These are phyloP conservation scores for Phytophthora europaea DNA, from an alignment of 352 stramenopile species.

Conservation along the genomic window DNA sequence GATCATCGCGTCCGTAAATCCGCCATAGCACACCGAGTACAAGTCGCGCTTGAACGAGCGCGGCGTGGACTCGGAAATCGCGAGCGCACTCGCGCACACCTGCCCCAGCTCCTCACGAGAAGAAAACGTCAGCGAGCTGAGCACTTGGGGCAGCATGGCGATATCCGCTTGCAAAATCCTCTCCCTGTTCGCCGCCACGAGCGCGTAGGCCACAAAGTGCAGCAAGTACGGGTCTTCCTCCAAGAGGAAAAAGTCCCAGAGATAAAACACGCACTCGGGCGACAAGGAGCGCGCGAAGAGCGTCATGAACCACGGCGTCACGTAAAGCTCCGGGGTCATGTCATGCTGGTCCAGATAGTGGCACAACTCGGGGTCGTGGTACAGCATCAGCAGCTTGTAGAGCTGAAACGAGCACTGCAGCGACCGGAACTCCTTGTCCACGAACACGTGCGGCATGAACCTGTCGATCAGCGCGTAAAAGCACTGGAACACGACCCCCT, in stretches of 20 bases:
- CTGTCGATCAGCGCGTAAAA: constrained; percentile 92
- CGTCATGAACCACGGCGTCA: constrained; percentile 96
- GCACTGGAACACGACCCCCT: constrained; percentile 85
- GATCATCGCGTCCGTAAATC: constrained; percentile 70
- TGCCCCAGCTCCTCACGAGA: constrained; percentile 64
- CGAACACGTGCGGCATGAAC: constrained; percentile 91
- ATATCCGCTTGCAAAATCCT: constrained; percentile 75
- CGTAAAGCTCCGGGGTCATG: constrained; percentile 94
- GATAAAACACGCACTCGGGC: constrained; percentile 76
- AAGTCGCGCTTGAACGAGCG: constrained; percentile 85
- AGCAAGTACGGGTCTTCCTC: constrained; percentile 90
- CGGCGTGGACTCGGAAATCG: constrained; percentile 74
- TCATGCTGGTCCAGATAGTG: constrained; percentile 91
- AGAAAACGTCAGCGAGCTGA: constrained; percentile 79
- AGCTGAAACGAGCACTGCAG: constrained; percentile 94
- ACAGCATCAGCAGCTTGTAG: constrained; percentile 92
- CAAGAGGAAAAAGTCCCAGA: constrained; percentile 95
- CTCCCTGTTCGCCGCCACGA: constrained; percentile 71
- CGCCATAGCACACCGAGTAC: constrained; percentile 86
- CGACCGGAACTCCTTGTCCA: constrained; percentile 91
- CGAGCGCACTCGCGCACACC: constrained; percentile 61
- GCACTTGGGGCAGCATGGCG: constrained; percentile 82
- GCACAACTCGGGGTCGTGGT: constrained; percentile 92
- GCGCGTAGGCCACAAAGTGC: constrained; percentile 91
- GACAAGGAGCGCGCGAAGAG: constrained; percentile 90